Evolutionary conservation across 805 yeast genomes (phyloP).

Genomic region (Hemisphaericaspora nanyangensis): DNA sequence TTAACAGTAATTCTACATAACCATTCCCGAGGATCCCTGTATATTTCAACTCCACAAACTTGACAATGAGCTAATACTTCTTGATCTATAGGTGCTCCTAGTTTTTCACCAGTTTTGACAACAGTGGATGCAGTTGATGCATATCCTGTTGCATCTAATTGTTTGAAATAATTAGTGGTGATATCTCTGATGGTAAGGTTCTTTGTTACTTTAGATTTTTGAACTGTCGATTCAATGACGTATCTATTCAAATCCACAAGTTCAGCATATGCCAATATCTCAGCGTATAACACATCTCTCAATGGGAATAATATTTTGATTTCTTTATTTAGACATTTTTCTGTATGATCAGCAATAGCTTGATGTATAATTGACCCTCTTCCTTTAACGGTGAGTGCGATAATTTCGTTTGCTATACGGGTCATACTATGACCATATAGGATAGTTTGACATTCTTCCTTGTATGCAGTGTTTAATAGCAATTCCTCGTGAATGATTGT

Average conservation of each 20-base stretch:
- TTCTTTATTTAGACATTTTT: constrained; percentile 21
- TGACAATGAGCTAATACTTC: constrained; percentile 35
- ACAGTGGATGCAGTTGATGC: constrained; percentile 92
- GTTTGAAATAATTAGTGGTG: constrained; percentile 65
- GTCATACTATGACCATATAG: constrained; percentile 81
- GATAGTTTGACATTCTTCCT: constrained; percentile 49
- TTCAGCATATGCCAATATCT: constrained; percentile 53
- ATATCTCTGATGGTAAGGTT: constrained; percentile 81
- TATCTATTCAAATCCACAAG: constrained; percentile 37
- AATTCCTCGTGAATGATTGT: constrained; percentile 45
- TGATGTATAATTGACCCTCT: constrained; percentile 68
- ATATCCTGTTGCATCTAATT: constrained; percentile 67
- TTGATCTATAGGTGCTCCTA: constrained; percentile 44
- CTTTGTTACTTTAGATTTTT: constrained; percentile 46
- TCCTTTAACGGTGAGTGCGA: constrained; percentile 80
- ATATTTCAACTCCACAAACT: constrained; percentile 54
- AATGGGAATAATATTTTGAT: constrained; percentile 63
- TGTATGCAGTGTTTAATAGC: constrained; percentile 43
- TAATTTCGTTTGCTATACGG: constrained; percentile 71
- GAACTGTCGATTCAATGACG: constrained; percentile 16
- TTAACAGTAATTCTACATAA: constrained; percentile 62
- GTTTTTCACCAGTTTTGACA: constrained; percentile 80
- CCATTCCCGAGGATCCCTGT: constrained; percentile 63
- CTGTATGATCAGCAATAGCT: constrained; percentile 43
- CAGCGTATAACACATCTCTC: constrained; percentile 69